Evolutionary conservation across 257 asterid species (phyloP), one percentile per base, ranked within the genome.

Genomic region (Forsythia suspensa): DNA sequence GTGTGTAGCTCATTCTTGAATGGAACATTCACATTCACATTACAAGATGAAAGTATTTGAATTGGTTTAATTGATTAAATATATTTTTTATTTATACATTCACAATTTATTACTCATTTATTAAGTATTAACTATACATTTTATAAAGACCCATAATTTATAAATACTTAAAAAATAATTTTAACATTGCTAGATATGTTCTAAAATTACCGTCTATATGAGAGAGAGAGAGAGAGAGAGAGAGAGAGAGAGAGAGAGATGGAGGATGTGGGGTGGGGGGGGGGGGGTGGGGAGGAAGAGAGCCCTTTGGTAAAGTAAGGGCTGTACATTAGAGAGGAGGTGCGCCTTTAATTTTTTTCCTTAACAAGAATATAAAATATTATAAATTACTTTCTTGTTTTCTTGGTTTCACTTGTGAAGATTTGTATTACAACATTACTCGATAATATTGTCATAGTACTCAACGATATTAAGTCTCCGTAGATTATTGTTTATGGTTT

Each of bases 261-360:
- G n/a, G n/a, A n/a, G n/a, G n/a, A n/a, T n/a, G n/a, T n/a, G n/a
- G n/a, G n/a, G n/a, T n/a, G n/a, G n/a, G n/a, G n/a, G n/a, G n/a
- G n/a, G n/a, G n/a, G n/a, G n/a, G n/a, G n/a, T n/a, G n/a, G n/a
- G 4, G 61, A 21, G 72, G 20, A 21, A 75, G 66, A 63, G 44
- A 29, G 16, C 68, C 80, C 43, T 76, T 66, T 67, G 12, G 20
- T 42, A 67, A 76, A 76, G 66, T 63, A 66, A 44, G 80, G 48
- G 66, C 48, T 65, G 38, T 9, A 63, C 40, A 41, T 24, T 41
- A 73, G 77, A 73, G 11, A 1, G 46, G 40, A 20, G n/a, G 38
- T 37, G 67, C 12, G 36, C 24, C 69, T 51, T 63, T 43, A 2
- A 24, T 61, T 76, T 76, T 71, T 81, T 9, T 39, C 15, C 76